These are phyloP conservation scores for Benincasa hispida DNA, from an alignment of 306 rosid genomes.

Conservation along the genomic window DNA sequence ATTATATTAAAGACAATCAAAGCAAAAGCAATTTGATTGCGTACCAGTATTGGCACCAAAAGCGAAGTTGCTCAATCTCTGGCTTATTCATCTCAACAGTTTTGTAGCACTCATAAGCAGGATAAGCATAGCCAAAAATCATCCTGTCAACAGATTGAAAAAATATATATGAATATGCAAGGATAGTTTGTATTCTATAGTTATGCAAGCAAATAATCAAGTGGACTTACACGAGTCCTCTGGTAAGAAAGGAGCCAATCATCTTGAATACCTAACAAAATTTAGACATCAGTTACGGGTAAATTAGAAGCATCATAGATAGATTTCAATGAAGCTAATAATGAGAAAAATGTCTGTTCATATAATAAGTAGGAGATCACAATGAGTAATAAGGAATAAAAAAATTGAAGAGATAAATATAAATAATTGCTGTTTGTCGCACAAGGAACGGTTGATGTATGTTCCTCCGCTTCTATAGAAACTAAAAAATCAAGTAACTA, in stretches of 20 bases:
- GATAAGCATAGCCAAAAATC: constrained; percentile 85
- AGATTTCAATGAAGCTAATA: not conserved
- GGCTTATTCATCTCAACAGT: constrained; percentile 74
- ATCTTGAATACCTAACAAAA: constrained; percentile 53
- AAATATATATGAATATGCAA: not conserved
- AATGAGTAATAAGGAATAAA: not conserved
- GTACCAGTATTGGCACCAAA: constrained; percentile 97
- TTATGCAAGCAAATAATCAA: not conserved
- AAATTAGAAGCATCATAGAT: not conserved
- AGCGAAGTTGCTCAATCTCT: constrained; percentile 75
- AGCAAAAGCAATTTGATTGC: not conserved
- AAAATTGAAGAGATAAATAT: not conserved
- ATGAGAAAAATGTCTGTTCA: not conserved
- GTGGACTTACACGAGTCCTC: constrained; percentile 72
- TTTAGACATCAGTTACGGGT: constrained; percentile 11
- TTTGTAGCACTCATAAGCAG: constrained; percentile 88
- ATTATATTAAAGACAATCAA: not conserved
- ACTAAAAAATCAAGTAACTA: not conserved
- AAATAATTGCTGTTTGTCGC: not conserved
- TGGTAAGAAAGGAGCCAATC: constrained; percentile 87
- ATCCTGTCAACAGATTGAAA: constrained; percentile 33
- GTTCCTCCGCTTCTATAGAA: not conserved
- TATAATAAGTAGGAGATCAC: not conserved
- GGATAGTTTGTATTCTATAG: not conserved
- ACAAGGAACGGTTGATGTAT: not conserved